A percentile compares a stretch with the other conserved stretches of the same genome.
Conservation (phyloP, 176 grass and related monocot genomes). For the Alopecurus myosuroides region DNA sequence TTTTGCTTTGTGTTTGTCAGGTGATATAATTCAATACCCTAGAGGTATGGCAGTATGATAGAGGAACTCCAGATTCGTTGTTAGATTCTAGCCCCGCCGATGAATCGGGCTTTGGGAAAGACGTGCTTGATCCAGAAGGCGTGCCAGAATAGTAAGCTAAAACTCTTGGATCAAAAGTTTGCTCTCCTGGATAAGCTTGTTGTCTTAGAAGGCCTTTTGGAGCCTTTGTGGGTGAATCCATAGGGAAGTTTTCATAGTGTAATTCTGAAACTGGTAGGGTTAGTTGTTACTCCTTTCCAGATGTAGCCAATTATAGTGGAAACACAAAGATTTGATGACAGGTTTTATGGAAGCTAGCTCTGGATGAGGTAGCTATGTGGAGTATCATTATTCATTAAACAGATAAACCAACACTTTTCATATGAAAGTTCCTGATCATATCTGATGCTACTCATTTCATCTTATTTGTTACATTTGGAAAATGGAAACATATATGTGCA, state of each 20-base stretch:
- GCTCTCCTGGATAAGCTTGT: no score
- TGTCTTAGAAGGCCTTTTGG: no score
- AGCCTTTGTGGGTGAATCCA: constrained; percentile 18
- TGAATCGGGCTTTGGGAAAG: constrained; percentile 59
- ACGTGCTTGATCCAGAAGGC: constrained; percentile 65
- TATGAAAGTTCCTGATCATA: background rate
- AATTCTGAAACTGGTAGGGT: background rate
- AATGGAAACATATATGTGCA: background rate
- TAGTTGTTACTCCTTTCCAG: background rate
- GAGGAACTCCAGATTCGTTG: constrained; percentile 38
- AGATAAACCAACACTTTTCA: background rate
- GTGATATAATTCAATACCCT: constrained; percentile 52
- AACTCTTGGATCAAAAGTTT: no score
- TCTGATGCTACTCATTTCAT: background rate
- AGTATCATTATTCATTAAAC: background rate
- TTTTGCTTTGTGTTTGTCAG: constrained; percentile 14
- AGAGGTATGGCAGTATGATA: constrained; percentile 22
- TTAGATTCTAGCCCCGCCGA: constrained; percentile 47
- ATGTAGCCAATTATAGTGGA: constrained; percentile 1
- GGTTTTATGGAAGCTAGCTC: constrained; percentile 10
- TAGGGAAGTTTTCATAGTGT: constrained; percentile 5
- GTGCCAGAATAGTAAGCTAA: no score
- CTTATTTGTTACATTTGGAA: background rate
- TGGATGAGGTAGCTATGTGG: background rate
- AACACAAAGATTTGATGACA: background rate